These are phyloP conservation scores for Euryodendron excelsum DNA, from an alignment of 148 eudicot genomes.

Conservation along the genomic window DNA sequence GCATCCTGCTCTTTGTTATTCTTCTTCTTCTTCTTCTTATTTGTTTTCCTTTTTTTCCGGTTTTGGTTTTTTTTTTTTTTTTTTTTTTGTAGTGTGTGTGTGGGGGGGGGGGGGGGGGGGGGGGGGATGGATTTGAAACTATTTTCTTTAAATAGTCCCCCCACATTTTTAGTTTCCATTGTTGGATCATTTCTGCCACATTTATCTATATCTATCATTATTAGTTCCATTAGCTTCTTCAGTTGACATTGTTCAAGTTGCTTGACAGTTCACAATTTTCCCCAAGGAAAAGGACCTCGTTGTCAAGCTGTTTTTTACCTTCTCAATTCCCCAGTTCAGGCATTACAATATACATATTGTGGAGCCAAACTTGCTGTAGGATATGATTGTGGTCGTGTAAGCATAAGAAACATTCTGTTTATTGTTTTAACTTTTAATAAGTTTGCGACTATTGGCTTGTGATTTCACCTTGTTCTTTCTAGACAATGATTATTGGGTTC, in stretches of 20 bases:
- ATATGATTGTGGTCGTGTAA: constrained; percentile 58
- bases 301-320: constrained; percentile 55
- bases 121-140: neutral
- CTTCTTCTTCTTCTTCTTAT: neutral
- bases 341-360: constrained; percentile 48
- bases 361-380: constrained; percentile 76
- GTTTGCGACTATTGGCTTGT: neutral
- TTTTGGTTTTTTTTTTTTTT: no score
- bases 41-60: neutral
- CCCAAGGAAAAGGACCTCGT: constrained; percentile 45
- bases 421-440: neutral
- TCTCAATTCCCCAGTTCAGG: constrained; percentile 47
- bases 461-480: neutral
- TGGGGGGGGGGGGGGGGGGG: neutral
- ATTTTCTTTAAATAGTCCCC: neutral
- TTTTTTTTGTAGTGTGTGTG: no score
- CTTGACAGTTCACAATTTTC: constrained; percentile 41
- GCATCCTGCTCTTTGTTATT: neutral
- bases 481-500: neutral
- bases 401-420: constrained; percentile 20
- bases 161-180: neutral
- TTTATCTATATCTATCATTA: neutral
- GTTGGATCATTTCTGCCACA: neutral
- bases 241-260: constrained; percentile 2
- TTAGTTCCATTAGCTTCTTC: neutral